phyloP scores from a whole-genome alignment of 2,329 filamentous ascomycete species.

The Pseudomassariella vexata region DNA sequence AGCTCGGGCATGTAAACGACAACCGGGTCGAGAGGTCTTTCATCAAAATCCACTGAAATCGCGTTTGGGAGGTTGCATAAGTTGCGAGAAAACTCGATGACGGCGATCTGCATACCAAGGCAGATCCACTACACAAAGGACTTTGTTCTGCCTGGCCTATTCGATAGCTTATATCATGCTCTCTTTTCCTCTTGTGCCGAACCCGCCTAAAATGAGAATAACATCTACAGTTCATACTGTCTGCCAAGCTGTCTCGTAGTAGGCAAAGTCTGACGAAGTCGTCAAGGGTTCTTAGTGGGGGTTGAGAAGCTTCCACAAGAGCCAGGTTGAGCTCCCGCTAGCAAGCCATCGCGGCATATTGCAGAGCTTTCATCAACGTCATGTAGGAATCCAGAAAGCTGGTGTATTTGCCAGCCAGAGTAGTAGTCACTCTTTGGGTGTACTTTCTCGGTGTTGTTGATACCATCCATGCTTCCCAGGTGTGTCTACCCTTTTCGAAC shows the following conservation, averaged over 20 bases:
- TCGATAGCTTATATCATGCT: constrained; percentile 87
- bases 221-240: constrained; percentile 64
- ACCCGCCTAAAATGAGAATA: constrained; percentile 65
- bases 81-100: constrained; percentile 81
- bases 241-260: constrained; percentile 84
- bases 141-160: constrained; percentile 77
- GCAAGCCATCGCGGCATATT: constrained; percentile 88
- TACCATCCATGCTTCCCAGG: too few species aligned
- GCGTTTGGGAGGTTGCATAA: constrained; percentile 58
- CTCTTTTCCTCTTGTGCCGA: constrained; percentile 74
- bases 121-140: constrained; percentile 87
- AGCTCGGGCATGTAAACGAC: constrained; percentile 90
- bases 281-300: too few species aligned
- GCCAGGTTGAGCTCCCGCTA: constrained; percentile 70
- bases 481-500: too few species aligned
- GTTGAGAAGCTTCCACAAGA: too few species aligned
- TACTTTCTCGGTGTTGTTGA: too few species aligned
- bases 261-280: constrained; percentile 62
- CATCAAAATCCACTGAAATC: constrained; percentile 49
- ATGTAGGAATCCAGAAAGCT: constrained; percentile 82
- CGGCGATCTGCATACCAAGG: constrained; percentile 86
- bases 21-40: constrained; percentile 57
- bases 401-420: constrained; percentile 91
- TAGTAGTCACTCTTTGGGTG: too few species aligned
- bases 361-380: constrained; percentile 76